These are phyloP conservation scores for Brassica juncea DNA, from an alignment of 345 rosid species.

Conservation along the genomic window DNA sequence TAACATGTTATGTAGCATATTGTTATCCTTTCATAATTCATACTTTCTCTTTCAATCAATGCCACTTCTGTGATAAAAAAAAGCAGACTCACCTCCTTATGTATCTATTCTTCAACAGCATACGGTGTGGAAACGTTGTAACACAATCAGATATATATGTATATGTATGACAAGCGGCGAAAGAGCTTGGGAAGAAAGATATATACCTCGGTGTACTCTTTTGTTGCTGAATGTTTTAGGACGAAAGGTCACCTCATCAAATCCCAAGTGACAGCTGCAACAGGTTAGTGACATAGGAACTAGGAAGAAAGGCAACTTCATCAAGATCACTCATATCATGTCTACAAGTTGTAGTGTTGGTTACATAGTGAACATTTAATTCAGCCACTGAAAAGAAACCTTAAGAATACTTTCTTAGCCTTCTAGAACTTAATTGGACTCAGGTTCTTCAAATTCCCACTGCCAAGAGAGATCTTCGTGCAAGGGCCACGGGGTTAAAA, in stretches of 20 bases:
- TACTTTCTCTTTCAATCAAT: conserved; percentile 6
- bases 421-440: conserved; percentile 5
- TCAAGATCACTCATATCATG: neutral
- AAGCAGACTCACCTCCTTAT: neutral
- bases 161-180: conserved; percentile 89
- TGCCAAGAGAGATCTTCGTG: conserved; percentile 80
- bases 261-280: conserved; percentile 98
- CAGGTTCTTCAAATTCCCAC: conserved; percentile 94
- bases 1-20: conserved; percentile 31
- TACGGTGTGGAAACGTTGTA: conserved; percentile 91
- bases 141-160: conserved; percentile 79
- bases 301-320: conserved; percentile 27
- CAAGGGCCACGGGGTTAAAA: conserved; percentile 94
- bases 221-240: conserved; percentile 24
- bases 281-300: conserved; percentile 55
- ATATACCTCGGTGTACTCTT: conserved; percentile 47
- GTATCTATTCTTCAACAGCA: conserved; percentile 52
- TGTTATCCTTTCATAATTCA: neutral
- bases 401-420: neutral
- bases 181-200: conserved; percentile 67
- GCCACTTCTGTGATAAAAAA: neutral
- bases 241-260: conserved; percentile 35
- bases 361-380: neutral
- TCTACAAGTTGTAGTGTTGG: neutral
- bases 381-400: neutral